phyloP scores from a whole-genome alignment of 371 early-diverging fungal genomes.

The Syncephalis plumigaleata region DNA sequence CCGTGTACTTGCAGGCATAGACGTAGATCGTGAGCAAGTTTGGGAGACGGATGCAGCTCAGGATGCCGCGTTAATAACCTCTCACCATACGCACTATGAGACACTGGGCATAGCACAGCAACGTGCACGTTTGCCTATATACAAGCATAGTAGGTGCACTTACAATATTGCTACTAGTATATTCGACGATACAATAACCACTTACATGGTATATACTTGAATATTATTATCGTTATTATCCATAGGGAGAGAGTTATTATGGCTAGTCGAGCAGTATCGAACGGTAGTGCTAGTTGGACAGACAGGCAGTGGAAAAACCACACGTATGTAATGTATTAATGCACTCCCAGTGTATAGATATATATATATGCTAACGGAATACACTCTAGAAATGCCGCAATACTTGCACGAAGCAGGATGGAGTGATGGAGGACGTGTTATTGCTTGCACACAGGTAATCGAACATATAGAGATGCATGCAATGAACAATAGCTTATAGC shows the following conservation, averaged over 20 bases:
- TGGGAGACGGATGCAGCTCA: constrained; percentile 2
- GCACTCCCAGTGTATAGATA: not conserved
- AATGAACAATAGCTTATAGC: not conserved
- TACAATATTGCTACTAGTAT: not conserved
- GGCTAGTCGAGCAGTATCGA: constrained; percentile 40
- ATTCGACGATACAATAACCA: not conserved
- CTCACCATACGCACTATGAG: not conserved
- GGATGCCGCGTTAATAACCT: too few relatives aligned
- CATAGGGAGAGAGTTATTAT: constrained; percentile 27
- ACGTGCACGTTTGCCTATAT: constrained; percentile 6
- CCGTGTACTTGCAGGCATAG: not conserved
- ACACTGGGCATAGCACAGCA: constrained; percentile 7
- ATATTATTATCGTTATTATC: not conserved
- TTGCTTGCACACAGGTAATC: constrained; percentile 67
- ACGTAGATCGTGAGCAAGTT: constrained; percentile 4
- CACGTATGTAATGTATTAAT: constrained; percentile 26
- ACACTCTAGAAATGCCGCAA: constrained; percentile 49
- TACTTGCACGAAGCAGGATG: constrained; percentile 55
- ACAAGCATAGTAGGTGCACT: constrained; percentile 4
- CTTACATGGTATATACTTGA: too few relatives aligned
- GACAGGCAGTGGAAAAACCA: constrained; percentile 81
- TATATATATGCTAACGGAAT: not conserved
- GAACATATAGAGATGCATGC: not conserved
- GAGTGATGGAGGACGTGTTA: constrained; percentile 31
- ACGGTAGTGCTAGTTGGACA: constrained; percentile 59